Evolutionary conservation across 169 alveolate genomes (phyloP).

Genomic region (Plasmodium berghei): DNA sequence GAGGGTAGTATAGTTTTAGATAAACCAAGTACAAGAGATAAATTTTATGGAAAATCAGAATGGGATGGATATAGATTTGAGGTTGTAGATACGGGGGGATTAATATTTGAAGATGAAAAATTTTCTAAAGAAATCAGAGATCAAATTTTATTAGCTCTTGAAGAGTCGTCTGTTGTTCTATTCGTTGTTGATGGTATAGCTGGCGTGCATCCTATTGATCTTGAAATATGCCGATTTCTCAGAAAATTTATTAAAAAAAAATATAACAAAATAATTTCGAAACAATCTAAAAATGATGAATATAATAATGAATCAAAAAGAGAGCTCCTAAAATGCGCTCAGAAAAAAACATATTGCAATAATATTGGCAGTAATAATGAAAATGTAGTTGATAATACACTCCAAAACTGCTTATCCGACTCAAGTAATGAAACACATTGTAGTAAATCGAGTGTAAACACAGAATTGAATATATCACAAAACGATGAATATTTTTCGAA

Average conservation of each 20-base stretch:
- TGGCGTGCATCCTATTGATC: slow-evolving; percentile 85
- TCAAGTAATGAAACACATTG: not conserved
- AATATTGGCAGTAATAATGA: not conserved
- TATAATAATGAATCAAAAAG: not conserved
- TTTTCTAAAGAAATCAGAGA: slow-evolving; percentile 77
- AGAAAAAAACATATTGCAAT: not conserved
- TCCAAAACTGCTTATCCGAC: not conserved
- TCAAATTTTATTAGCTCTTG: slow-evolving; percentile 67
- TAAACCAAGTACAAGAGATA: slow-evolving; percentile 85
- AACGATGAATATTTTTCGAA: not conserved
- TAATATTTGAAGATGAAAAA: slow-evolving; percentile 78
- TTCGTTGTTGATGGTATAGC: slow-evolving; percentile 85
- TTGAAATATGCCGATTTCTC: slow-evolving; percentile 77
- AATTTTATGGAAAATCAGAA: slow-evolving; percentile 83
- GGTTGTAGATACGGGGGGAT: slow-evolving; percentile 85
- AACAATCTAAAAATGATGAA: not conserved
- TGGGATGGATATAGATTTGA: slow-evolving; percentile 85
- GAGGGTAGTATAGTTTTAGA: slow-evolving; percentile 85
- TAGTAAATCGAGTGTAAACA: not conserved
- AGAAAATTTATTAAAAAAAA: slow-evolving; percentile 43
- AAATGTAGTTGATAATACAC: not conserved
- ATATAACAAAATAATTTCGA: slow-evolving; percentile 8
- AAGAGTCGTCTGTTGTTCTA: slow-evolving; percentile 81
- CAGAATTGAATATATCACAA: not conserved
- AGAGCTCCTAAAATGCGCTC: not conserved